phyloP scores from a whole-genome alignment of 805 yeast genomes.

The Clavispora asparagi region DNA sequence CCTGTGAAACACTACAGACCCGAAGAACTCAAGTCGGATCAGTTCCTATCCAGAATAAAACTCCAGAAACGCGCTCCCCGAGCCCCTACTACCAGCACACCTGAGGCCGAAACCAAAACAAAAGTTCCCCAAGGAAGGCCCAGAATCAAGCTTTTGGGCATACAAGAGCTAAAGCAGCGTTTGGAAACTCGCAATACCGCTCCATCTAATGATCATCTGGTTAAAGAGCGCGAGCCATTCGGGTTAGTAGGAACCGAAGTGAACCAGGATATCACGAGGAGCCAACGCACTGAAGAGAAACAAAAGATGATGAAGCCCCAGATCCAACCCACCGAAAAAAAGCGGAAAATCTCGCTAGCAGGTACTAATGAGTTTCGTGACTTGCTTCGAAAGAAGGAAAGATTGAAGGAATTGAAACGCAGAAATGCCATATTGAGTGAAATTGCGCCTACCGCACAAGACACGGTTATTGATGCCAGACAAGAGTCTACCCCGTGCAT shows the following conservation, averaged over 20 bases:
- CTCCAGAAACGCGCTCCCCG: neutral
- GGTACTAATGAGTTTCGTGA: constrained; percentile 6
- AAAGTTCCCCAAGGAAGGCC: neutral
- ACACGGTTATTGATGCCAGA: no score
- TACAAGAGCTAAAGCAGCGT: neutral
- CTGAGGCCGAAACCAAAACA: neutral
- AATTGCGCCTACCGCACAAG: neutral
- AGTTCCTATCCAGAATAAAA: constrained; percentile 8
- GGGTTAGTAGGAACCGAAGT: neutral
- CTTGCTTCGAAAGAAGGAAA: constrained; percentile 1
- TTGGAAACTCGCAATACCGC: neutral
- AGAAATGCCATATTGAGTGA: neutral
- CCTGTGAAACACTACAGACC: constrained; percentile 21
- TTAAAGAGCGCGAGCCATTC: neutral
- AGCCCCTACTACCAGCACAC: neutral
- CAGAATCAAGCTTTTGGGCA: neutral
- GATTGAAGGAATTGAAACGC: constrained; percentile 1
- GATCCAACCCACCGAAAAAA: neutral
- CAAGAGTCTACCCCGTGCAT: no score
- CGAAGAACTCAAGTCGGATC: constrained; percentile 14
- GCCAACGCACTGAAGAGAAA: neutral
- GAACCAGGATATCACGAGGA: neutral
- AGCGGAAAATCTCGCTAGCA: neutral
- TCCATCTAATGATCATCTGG: neutral
- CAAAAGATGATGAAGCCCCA: neutral